Evolutionary conservation across 83 land plant genomes (phyloP).

Genomic region (Diphasiastrum complanatum): DNA sequence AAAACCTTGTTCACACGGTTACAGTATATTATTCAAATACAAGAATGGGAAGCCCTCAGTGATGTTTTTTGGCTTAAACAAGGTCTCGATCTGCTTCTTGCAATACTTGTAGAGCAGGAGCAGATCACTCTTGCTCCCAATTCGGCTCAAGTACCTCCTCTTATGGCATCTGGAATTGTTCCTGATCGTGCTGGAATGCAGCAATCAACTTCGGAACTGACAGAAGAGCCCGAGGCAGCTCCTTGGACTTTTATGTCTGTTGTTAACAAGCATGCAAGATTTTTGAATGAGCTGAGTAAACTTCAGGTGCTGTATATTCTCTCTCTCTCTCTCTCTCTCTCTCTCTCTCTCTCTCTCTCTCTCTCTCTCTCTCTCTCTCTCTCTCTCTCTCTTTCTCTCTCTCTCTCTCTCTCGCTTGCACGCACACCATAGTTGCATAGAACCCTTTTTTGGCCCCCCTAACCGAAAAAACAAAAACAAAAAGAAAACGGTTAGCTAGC

Average conservation of each 20-base stretch:
- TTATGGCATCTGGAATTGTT: constrained; percentile 52
- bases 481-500: too few relatives aligned
- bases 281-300: constrained; percentile 77
- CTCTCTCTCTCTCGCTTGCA: neutral
- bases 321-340: neutral
- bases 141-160: constrained; percentile 84
- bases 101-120: constrained; percentile 82
- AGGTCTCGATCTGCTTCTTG: constrained; percentile 86
- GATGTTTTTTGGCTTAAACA: constrained; percentile 99
- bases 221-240: constrained; percentile 53
- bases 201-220: constrained; percentile 40
- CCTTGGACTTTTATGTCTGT: constrained; percentile 67
- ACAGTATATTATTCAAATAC: constrained; percentile 83
- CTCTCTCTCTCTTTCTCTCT: neutral
- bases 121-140: constrained; percentile 97
- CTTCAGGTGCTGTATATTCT: constrained; percentile 58
- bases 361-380: constrained; percentile 2
- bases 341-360: neutral
- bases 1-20: constrained; percentile 77
- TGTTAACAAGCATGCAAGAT: constrained; percentile 74
- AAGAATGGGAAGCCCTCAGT: constrained; percentile 99
- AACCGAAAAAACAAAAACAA: too few relatives aligned
- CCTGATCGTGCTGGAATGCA: constrained; percentile 59
- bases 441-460: too few relatives aligned
- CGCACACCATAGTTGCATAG: neutral